Evolutionary conservation across 306 rosid genomes (phyloP).

Genomic region (Sophora flavescens): DNA sequence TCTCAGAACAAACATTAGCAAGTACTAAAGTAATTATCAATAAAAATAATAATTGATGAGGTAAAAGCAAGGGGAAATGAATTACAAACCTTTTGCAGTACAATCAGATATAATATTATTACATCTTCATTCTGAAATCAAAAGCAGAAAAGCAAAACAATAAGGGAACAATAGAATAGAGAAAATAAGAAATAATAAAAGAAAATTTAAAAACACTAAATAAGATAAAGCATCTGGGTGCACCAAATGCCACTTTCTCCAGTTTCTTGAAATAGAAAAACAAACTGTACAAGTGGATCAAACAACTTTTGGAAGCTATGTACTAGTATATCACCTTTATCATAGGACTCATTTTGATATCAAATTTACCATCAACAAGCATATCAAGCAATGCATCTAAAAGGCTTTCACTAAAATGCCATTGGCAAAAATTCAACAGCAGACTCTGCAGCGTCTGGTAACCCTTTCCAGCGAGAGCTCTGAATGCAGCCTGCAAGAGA

Average conservation of each 20-base stretch:
- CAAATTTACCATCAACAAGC: constrained; percentile 96
- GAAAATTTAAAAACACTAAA: constrained; percentile 30
- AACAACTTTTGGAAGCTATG: constrained; percentile 44
- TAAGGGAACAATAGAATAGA: constrained; percentile 39
- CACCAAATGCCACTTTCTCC: constrained; percentile 30
- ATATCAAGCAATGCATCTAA: constrained; percentile 84
- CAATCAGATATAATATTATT: constrained; percentile 74
- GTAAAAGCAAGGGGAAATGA: constrained; percentile 45
- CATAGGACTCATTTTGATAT: constrained; percentile 70
- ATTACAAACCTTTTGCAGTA: constrained; percentile 87
- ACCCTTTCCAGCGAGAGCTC: constrained; percentile 95
- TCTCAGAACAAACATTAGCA: constrained; percentile 37
- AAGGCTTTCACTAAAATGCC: constrained; percentile 79
- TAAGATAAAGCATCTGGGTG: constrained; percentile 34
- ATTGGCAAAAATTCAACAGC: constrained; percentile 86
- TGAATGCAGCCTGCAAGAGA: constrained; percentile 80
- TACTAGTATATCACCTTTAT: constrained; percentile 75
- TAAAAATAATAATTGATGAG: constrained; percentile 32
- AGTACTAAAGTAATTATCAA: constrained; percentile 15
- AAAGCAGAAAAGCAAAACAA: constrained; percentile 33
- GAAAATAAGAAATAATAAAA: constrained; percentile 25
- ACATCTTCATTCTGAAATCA: constrained; percentile 90
- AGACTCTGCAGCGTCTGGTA: constrained; percentile 93
- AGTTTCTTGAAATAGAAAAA: constrained; percentile 36
- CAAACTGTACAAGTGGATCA: constrained; percentile 36